Percentiles rank a stretch among this genome's conserved stretches.
These are phyloP conservation scores for Termitomyces titanicus DNA, from an alignment of 768 basidiomycete genomes.

Conservation along the genomic window DNA sequence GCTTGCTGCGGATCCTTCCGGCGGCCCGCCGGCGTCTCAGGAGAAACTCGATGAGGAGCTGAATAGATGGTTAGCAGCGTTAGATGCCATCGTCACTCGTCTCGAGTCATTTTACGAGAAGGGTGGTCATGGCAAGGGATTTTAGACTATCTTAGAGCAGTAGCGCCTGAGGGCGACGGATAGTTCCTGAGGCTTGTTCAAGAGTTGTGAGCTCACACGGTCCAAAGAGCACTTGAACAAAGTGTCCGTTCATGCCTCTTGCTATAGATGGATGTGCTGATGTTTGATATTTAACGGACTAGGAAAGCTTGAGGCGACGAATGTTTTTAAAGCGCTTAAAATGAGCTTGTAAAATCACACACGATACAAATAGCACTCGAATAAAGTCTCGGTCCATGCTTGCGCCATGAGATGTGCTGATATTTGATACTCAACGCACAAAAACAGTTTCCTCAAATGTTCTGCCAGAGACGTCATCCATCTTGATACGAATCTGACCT, in stretches of 20 bases:
- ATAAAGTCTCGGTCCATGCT: neutral
- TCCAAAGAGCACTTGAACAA: too few species aligned
- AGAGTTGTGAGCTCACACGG: too few species aligned
- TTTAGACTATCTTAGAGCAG: slow-evolving; percentile 30
- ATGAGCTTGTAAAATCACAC: neutral
- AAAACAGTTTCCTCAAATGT: neutral
- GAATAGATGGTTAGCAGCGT: slow-evolving; percentile 63
- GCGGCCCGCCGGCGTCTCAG: slow-evolving; percentile 39
- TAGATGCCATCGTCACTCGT: slow-evolving; percentile 49
- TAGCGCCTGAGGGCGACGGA: neutral
- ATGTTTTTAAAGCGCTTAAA: too few species aligned
- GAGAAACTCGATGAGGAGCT: slow-evolving; percentile 57
- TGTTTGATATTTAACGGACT: too few species aligned
- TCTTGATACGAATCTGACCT: neutral
- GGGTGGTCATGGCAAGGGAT: slow-evolving; percentile 52
- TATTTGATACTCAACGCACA: neutral
- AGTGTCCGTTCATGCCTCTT: too few species aligned
- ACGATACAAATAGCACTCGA: neutral
- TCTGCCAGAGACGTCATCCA: neutral
- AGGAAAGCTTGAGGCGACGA: too few species aligned
- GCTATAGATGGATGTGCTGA: too few species aligned
- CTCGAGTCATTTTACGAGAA: slow-evolving; percentile 60
- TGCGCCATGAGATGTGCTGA: neutral
- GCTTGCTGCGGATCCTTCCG: slow-evolving; percentile 55
- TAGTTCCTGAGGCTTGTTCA: too few species aligned